Evolutionary conservation across 805 yeast species (phyloP).

Genomic region (Kockiozyma suomiensis): DNA sequence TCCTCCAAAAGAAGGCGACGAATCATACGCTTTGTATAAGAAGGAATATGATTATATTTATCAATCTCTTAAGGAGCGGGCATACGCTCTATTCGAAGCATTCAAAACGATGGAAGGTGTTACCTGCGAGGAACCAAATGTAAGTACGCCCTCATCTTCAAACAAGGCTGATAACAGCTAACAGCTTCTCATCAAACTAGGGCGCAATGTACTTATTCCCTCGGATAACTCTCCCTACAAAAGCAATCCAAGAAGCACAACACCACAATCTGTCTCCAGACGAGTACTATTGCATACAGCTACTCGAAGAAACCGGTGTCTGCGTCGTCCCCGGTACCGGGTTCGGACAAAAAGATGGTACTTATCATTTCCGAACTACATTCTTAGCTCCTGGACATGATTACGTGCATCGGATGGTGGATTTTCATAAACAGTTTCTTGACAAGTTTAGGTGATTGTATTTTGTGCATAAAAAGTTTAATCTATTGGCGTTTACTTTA

Average conservation of each 20-base stretch:
- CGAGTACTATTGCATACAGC: constrained; percentile 82
- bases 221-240: constrained; percentile 61
- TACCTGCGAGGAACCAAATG: constrained; percentile 72
- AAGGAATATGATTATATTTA: constrained; percentile 65
- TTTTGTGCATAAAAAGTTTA: too few species aligned
- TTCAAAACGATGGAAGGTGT: constrained; percentile 80
- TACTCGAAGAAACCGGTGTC: constrained; percentile 86
- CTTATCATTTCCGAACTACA: constrained; percentile 93
- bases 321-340: constrained; percentile 98
- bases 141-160: not conserved
- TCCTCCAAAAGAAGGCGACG: constrained; percentile 82
- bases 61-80: constrained; percentile 62
- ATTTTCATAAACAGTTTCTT: constrained; percentile 76
- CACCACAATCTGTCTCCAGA: constrained; percentile 65
- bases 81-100: constrained; percentile 65
- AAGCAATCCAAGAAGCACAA: constrained; percentile 64
- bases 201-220: constrained; percentile 99
- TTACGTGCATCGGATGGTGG: constrained; percentile 78
- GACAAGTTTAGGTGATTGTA: constrained; percentile 43
- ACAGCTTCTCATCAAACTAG: not conserved
- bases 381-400: constrained; percentile 93
- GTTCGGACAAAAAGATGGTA: constrained; percentile 88
- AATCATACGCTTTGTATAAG: constrained; percentile 67
- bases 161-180: not conserved
- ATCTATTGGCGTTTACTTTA: not conserved